These are phyloP conservation scores for Pythium rhizo-oryzae DNA, from an alignment of 352 stramenopile genomes.

Conservation along the genomic window DNA sequence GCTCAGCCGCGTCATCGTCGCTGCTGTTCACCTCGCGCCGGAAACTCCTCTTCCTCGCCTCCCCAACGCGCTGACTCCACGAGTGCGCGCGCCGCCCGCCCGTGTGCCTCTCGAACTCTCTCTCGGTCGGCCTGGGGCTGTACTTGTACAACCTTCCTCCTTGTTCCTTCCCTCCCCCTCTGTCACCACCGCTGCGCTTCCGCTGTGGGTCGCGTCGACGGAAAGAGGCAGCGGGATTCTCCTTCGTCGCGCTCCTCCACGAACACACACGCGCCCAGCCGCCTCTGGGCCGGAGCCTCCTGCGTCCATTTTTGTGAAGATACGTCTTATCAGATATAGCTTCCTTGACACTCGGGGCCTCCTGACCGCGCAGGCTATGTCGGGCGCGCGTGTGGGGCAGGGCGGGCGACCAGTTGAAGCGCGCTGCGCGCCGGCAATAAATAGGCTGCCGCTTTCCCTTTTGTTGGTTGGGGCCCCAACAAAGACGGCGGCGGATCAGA, in stretches of 20 bases:
- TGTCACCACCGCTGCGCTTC: no score
- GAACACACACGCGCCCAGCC: neutral
- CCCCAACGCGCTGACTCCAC: neutral
- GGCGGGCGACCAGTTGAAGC: neutral
- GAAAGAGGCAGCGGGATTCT: no score
- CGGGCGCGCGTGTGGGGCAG: neutral
- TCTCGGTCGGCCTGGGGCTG: no score
- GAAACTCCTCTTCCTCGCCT: neutral
- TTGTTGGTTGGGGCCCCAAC: no score
- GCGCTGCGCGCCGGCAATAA: neutral
- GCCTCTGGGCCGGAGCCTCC: neutral
- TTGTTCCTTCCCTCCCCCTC: no score
- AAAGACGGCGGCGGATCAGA: no score
- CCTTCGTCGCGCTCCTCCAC: no score
- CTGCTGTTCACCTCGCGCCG: neutral
- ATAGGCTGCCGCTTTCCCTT: neutral
- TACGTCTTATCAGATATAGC: constrained; percentile 16
- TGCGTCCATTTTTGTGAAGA: constrained; percentile 18
- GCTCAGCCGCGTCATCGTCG: constrained; percentile 39
- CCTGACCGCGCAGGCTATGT: constrained; percentile 1
- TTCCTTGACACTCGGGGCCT: neutral
- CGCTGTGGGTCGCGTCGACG: no score
- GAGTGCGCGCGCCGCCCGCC: no score
- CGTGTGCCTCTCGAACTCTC: no score
- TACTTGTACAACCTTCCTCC: no score